These are phyloP conservation scores for Solanum raphanifolium DNA, from an alignment of 257 asterid genomes.

Conservation along the genomic window DNA sequence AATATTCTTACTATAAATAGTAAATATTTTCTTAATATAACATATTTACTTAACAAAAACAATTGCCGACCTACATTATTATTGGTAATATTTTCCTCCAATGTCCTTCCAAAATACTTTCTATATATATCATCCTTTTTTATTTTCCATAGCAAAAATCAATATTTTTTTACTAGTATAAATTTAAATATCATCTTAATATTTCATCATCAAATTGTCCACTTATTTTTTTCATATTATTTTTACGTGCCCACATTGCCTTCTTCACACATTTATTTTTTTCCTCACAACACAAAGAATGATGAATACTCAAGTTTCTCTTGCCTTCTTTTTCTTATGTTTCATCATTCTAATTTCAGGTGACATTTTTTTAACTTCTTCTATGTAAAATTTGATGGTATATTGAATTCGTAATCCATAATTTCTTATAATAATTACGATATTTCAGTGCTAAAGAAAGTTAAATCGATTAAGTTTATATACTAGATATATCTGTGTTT, in stretches of 20 bases:
- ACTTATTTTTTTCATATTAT: neutral
- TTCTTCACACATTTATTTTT: neutral
- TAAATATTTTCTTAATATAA: too few relatives aligned
- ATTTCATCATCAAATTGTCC: neutral
- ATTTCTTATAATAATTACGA: neutral
- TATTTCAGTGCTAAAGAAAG: too few relatives aligned
- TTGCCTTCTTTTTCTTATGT: neutral
- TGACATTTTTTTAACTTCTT: neutral
- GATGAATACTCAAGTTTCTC: neutral
- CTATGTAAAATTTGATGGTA: neutral
- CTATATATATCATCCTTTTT: neutral
- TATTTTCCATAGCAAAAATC: neutral
- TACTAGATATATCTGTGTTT: neutral
- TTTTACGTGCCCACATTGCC: neutral
- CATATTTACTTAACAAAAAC: neutral
- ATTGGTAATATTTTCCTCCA: neutral
- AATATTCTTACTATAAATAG: neutral
- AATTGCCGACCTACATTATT: neutral
- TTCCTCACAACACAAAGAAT: neutral
- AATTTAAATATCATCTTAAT: neutral
- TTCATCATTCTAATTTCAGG: slow-evolving; percentile 23
- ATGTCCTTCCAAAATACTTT: neutral
- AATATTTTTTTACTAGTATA: too few relatives aligned
- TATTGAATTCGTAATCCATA: neutral
- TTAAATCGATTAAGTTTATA: too few relatives aligned